These are phyloP conservation scores for Entonaema liquescens DNA, from an alignment of 495 filamentous ascomycete genomes.

Conservation along the genomic window DNA sequence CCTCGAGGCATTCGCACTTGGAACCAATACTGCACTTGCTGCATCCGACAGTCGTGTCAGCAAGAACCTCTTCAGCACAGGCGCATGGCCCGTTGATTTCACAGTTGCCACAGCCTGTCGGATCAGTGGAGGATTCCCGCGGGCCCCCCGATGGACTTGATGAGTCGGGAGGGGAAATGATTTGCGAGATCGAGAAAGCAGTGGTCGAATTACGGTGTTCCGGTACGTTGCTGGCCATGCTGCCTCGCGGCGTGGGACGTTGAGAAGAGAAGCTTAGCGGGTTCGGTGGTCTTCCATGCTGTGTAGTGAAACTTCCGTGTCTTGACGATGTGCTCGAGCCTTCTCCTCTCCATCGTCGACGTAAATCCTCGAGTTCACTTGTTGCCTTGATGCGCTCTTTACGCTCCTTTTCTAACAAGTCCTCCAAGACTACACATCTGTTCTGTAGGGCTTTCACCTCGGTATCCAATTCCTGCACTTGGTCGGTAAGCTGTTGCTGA, in stretches of 20 bases:
- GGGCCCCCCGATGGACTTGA: slow-evolving; percentile 33
- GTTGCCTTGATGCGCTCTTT: slow-evolving; percentile 36
- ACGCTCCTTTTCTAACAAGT: slow-evolving; percentile 54
- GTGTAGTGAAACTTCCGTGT: slow-evolving; percentile 36
- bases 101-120: slow-evolving; percentile 62
- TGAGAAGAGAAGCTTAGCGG: slow-evolving; percentile 29
- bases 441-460: slow-evolving; percentile 56
- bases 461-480: slow-evolving; percentile 54
- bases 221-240: slow-evolving; percentile 40
- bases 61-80: slow-evolving; percentile 61
- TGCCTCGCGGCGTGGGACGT: slow-evolving; percentile 38
- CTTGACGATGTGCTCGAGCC: slow-evolving; percentile 36
- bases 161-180: slow-evolving; percentile 57
- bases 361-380: slow-evolving; percentile 41
- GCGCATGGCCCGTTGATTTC: slow-evolving; percentile 57
- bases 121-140: slow-evolving; percentile 39
- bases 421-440: slow-evolving; percentile 54
- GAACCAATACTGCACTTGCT: slow-evolving; percentile 66
- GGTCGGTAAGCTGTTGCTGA: slow-evolving; percentile 57
- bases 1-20: slow-evolving; percentile 77
- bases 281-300: slow-evolving; percentile 29
- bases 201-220: slow-evolving; percentile 46
- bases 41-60: slow-evolving; percentile 63
- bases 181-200: slow-evolving; percentile 57
- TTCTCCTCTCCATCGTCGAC: slow-evolving; percentile 34